Evolutionary conservation across 2,329 filamentous ascomycete species (phyloP).

Genomic region (Grosmannia serpens): DNA sequence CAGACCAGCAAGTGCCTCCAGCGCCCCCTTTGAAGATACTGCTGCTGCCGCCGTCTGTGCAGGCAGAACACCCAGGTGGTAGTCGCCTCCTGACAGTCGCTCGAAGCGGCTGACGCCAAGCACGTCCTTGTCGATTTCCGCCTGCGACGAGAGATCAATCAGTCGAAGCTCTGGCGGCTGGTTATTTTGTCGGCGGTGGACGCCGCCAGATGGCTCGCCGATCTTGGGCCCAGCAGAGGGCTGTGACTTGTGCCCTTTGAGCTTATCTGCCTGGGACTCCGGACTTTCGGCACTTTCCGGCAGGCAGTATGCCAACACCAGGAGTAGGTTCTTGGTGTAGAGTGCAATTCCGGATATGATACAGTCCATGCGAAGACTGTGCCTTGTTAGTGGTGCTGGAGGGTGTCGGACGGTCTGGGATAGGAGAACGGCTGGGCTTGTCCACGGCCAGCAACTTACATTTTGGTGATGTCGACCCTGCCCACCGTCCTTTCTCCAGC

Average conservation of each 20-base stretch:
- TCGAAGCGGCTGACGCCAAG: conserved; percentile 81
- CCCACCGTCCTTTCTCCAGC: conserved; percentile 62
- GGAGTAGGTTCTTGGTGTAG: conserved; percentile 83
- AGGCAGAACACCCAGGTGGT: conserved; percentile 77
- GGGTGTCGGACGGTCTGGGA: too few species aligned
- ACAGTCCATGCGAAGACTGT: conserved; percentile 85
- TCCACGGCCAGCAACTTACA: conserved; percentile 45
- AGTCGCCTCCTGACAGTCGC: conserved; percentile 75
- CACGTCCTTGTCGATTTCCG: conserved; percentile 78
- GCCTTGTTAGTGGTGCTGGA: background rate
- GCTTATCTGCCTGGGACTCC: conserved; percentile 14
- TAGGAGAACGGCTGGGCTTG: background rate
- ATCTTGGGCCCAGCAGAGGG: conserved; percentile 35
- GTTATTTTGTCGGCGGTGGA: conserved; percentile 63
- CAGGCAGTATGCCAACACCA: conserved; percentile 83
- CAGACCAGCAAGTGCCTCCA: conserved; percentile 64
- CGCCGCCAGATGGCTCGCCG: conserved; percentile 52
- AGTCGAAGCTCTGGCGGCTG: conserved; percentile 80
- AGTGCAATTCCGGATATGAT: conserved; percentile 94
- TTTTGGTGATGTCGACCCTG: conserved; percentile 81
- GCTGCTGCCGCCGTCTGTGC: conserved; percentile 55
- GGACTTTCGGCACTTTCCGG: conserved; percentile 57
- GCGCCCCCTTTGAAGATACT: conserved; percentile 55
- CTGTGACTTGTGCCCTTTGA: conserved; percentile 28
- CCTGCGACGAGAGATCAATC: conserved; percentile 78